These are phyloP conservation scores for Gossypium davidsonii DNA, from an alignment of 441 rosid species.

Conservation along the genomic window DNA sequence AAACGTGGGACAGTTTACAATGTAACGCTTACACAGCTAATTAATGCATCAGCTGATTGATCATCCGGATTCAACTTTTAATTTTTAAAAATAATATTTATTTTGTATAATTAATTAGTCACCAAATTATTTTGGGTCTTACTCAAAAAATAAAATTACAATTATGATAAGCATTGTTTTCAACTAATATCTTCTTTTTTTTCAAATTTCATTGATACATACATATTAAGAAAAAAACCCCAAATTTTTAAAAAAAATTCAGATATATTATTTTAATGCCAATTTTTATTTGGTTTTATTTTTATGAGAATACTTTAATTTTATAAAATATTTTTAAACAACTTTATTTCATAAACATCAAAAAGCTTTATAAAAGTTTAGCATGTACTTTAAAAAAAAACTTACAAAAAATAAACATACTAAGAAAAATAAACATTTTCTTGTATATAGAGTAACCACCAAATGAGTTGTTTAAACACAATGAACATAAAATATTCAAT, in stretches of 20 bases:
- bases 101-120: no score
- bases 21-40: background rate
- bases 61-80: background rate
- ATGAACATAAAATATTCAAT: background rate
- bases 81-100: no score
- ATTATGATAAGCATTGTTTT: background rate
- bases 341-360: background rate
- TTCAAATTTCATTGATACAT: background rate
- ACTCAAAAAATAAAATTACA: background rate
- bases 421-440: no score
- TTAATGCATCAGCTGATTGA: background rate
- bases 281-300: background rate
- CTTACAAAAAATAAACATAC: background rate
- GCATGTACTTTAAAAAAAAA: background rate
- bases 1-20: background rate
- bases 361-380: background rate
- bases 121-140: background rate
- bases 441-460: background rate
- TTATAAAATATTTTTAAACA: no score
- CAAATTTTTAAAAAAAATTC: no score
- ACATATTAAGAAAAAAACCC: background rate
- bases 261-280: background rate
- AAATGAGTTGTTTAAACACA: background rate
- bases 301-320: background rate
- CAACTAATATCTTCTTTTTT: background rate